Conservation (phyloP, 1,284 basidiomycete genomes). For the Cryptococcus neoformans region DNA sequence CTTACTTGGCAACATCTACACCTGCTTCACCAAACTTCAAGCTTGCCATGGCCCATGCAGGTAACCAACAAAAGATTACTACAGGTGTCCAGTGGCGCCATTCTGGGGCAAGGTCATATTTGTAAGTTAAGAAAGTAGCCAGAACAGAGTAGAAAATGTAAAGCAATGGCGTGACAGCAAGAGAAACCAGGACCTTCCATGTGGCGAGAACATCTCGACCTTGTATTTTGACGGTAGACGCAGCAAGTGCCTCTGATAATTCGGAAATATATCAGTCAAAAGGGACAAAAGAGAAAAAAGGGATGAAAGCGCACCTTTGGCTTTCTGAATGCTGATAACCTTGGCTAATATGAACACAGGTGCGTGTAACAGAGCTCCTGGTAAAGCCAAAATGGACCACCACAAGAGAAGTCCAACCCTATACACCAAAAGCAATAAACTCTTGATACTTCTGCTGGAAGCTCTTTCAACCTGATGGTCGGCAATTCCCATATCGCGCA, state of each 20-base stretch:
- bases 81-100: slow-evolving; percentile 78
- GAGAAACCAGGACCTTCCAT: slow-evolving; percentile 96
- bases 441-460: slow-evolving; percentile 82
- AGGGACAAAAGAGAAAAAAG: neutral
- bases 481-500: slow-evolving; percentile 90
- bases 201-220: slow-evolving; percentile 94
- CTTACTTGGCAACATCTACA: slow-evolving; percentile 93
- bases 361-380: slow-evolving; percentile 90
- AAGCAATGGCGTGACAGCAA: slow-evolving; percentile 83
- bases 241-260: slow-evolving; percentile 83
- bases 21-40: slow-evolving; percentile 99
- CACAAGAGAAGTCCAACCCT: slow-evolving; percentile 73
- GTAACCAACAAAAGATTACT: slow-evolving; percentile 70
- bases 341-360: slow-evolving; percentile 95
- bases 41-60: slow-evolving; percentile 88
- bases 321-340: slow-evolving; percentile 82
- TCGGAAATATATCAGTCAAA: neutral
- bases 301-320: slow-evolving; percentile 63
- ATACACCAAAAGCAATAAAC: slow-evolving; percentile 79
- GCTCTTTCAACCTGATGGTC: slow-evolving; percentile 93
- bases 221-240: slow-evolving; percentile 92
- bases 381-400: slow-evolving; percentile 86
- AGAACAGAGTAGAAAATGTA: slow-evolving; percentile 81
- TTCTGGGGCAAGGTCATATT: slow-evolving; percentile 58
- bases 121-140: slow-evolving; percentile 72